Base-by-base conservation (phyloP, 2,329 filamentous ascomycete species). In the Rutstroemia sydowiana region DNA sequence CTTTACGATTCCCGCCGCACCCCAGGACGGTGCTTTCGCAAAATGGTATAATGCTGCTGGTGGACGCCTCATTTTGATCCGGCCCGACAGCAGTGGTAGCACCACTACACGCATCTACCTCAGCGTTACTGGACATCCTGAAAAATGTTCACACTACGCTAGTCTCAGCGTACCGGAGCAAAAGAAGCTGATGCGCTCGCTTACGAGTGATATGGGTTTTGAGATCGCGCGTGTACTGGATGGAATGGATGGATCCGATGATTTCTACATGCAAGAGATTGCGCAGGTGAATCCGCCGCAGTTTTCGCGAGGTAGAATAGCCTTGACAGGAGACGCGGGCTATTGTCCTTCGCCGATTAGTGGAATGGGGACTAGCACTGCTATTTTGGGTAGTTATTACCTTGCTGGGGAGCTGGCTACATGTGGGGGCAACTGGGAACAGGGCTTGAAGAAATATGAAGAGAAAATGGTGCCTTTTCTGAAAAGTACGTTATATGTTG, bases 261-360 rank as follows among this genome's bases (percentile, higher is more conserved):
- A 73, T 53, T 70, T 74, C 56, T 73, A 73, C 51, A 66, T 67
- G 53, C 63, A 65, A 21, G 62, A 67, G 9, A 58, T 73, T 16
- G 67, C 63, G 0, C 68, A 70, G n/a, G 67, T 78, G 18, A 69
- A 68, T 31, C 43, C 70, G 37, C 60, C 67, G 0, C 54, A 69
- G 70, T 3, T 73, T 62, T 65, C 50, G 26, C 63, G 58, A 18
- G 70, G 79, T 1, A 56, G 58, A 5, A 54, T 60, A 9, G 68
- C 81, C 2, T 63, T 82, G 1, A 65, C 81, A 1, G 78, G 79
- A 5, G 78, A 82, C 61, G 77, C 77, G 2, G 77, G 66, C 0
- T 73, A 71, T 52, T 66, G 66, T 9, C 48, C 48, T 18, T 39
- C 40, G 2, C 48, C 48, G 2, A 63, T 68, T 8, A 71, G 70